phyloP scores from a whole-genome alignment of 768 basidiomycete species.

The Albatrellus ellisii region DNA sequence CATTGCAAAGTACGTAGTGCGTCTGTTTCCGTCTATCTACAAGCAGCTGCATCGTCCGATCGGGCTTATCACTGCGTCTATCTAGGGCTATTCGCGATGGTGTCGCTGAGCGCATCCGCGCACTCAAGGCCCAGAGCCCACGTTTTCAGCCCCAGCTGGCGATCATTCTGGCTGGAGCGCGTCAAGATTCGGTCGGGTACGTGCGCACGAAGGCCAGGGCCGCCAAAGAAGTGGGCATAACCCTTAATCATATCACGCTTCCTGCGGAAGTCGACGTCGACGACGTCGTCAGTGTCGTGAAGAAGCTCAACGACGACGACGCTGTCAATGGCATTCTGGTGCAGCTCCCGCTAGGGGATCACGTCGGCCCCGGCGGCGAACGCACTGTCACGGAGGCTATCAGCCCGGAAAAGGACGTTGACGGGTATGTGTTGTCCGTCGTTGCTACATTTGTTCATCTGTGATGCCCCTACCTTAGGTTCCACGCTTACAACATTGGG shows the following conservation, averaged over 20 bases:
- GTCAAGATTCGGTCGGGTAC: slow-evolving; percentile 84
- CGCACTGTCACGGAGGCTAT: slow-evolving; percentile 90
- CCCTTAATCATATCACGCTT: slow-evolving; percentile 65
- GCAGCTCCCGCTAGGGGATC: slow-evolving; percentile 84
- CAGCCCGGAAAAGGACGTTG: slow-evolving; percentile 90
- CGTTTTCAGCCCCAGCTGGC: slow-evolving; percentile 84
- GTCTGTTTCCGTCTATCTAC: slow-evolving; percentile 1
- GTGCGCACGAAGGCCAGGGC: slow-evolving; percentile 98
- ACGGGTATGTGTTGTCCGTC: slow-evolving; percentile 48
- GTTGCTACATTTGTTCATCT: not conserved
- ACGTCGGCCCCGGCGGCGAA: slow-evolving; percentile 72
- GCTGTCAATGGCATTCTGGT: slow-evolving; percentile 83
- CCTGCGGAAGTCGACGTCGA: slow-evolving; percentile 59
- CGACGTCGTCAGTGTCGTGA: slow-evolving; percentile 64
- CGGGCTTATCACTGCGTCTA: slow-evolving; percentile 8
- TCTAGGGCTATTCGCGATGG: slow-evolving; percentile 66
- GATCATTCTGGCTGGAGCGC: slow-evolving; percentile 89
- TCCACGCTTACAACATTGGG: slow-evolving; percentile 98
- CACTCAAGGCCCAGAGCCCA: slow-evolving; percentile 55
- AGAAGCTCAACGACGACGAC: slow-evolving; percentile 74
- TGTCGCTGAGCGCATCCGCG: slow-evolving; percentile 56
- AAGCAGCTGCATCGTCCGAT: slow-evolving; percentile 2
- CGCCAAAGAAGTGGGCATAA: slow-evolving; percentile 86
- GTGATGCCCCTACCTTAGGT: slow-evolving; percentile 40
- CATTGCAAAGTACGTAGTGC: slow-evolving; percentile 59